Evolutionary conservation across 1,139 yeast species (phyloP), one percentile per base, ranked within the genome.

Genomic region (Candida pseudoviswanathii): DNA sequence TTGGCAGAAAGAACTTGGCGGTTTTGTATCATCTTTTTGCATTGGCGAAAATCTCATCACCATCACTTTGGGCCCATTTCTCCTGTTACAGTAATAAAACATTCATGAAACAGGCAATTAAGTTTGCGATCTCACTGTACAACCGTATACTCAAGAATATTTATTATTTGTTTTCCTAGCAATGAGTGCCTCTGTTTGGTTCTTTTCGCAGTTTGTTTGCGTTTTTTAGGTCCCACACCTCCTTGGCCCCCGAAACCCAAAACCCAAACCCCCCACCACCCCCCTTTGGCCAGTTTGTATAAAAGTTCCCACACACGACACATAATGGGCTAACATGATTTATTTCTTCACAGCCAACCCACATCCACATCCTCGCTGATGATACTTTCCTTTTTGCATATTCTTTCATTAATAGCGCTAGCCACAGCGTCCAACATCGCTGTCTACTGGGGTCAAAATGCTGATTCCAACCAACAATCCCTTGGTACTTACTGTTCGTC

Each of bases 361-460:
- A 16, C 16, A 16, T 16, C 16, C 16, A 16, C 16, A 16, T 16
- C 16, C 16, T 16, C 16, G 16, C 16, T 9, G 22, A 37, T 37
- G 40, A 7, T 37, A 2, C 29, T 22, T 8, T 37, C 40, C 10
- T 37, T 37, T 24, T 22, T 37, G 6, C 29, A 37, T 9, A 37
- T 37, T 10, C 40, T 37, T 37, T 37, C 40, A 24, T 37, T 37
- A 24, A 24, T 24, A 24, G 16, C 11, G 11, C 25, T 37, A 22
- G n/a, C 40, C 11, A 33, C 43, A 2, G 59, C 58, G 1, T 54
- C 59, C 37, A 55, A 57, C 31, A 50, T 52, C 5, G 95, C 83
- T 37, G 77, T 87, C 25, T 89, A 89, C 70, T 89, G 96, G 96
- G 96, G 96, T 46, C 96, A 89, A 68, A 82, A 85, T 61, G 84